Percentiles rank a stretch among this genome's conserved stretches.
Evolutionary conservation across 1,284 basidiomycete species (phyloP).

Genomic region (Cryptococcus sp.): DNA sequence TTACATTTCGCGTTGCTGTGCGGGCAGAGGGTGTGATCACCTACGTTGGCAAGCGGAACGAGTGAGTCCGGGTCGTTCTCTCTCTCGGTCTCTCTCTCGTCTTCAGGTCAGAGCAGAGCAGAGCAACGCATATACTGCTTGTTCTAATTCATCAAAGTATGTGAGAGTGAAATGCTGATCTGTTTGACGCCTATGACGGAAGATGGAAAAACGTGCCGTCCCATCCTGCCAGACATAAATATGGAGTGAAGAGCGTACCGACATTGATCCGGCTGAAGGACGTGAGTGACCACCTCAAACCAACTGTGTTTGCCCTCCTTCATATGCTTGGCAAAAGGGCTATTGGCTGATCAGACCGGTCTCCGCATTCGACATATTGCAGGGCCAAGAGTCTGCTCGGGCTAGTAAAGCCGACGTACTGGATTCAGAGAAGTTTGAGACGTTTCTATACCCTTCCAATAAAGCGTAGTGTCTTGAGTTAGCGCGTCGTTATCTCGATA

Average conservation of each 20-base stretch:
- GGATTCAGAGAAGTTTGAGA: constrained; percentile 8
- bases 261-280: constrained; percentile 18
- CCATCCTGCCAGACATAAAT: constrained; percentile 19
- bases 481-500: no score
- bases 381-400: constrained; percentile 12
- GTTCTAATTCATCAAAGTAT: no score
- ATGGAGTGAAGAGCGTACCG: constrained; percentile 17
- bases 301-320: background rate
- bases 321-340: background rate
- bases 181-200: background rate
- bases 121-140: background rate
- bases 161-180: background rate
- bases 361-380: background rate
- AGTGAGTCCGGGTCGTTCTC: constrained; percentile 8
- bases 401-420: constrained; percentile 13
- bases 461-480: no score
- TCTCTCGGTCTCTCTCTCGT: background rate
- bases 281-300: constrained; percentile 9
- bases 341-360: background rate
- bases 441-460: constrained; percentile 1
- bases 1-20: background rate
- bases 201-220: constrained; percentile 22
- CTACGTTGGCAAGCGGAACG: constrained; percentile 16
- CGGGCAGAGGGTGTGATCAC: constrained; percentile 16
- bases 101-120: background rate